Evolutionary conservation across 257 asterid genomes (phyloP).

Genomic region (Solanum stenotomum): DNA sequence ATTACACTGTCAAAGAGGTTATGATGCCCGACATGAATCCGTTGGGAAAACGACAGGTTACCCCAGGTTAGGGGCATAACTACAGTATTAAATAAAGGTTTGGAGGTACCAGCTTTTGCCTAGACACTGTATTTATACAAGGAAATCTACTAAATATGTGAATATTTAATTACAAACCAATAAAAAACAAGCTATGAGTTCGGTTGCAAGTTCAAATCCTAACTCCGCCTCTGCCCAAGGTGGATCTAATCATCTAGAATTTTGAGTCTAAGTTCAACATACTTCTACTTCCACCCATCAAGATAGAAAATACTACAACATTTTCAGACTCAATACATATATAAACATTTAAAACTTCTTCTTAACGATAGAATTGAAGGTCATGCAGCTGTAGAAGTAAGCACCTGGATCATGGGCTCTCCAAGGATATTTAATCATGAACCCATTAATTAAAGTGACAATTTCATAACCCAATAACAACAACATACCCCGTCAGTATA

Average conservation of each 20-base stretch:
- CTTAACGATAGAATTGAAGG: neutral
- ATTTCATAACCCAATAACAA: neutral
- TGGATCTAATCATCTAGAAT: neutral
- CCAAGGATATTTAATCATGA: conserved; percentile 43
- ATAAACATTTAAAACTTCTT: neutral
- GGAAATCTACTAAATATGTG: neutral
- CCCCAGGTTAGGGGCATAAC: neutral
- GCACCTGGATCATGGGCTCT: conserved; percentile 89
- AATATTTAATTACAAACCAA: neutral
- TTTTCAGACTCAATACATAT: neutral
- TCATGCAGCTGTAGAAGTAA: neutral
- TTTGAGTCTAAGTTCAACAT: neutral
- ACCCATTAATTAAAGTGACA: neutral
- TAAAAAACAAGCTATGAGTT: neutral
- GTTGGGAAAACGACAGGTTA: neutral
- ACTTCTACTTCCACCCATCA: neutral
- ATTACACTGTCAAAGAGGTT: neutral
- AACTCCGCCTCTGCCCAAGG: neutral
- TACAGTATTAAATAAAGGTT: neutral
- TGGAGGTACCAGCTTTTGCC: neutral
- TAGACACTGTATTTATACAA: neutral
- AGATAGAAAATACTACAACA: neutral
- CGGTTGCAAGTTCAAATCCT: neutral
- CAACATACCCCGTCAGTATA: neutral
- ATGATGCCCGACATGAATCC: neutral